Percentiles rank a stretch among this genome's conserved stretches.
These are phyloP conservation scores for Thermoascus crustaceus DNA, from an alignment of 2,329 filamentous ascomycete genomes.

Conservation along the genomic window DNA sequence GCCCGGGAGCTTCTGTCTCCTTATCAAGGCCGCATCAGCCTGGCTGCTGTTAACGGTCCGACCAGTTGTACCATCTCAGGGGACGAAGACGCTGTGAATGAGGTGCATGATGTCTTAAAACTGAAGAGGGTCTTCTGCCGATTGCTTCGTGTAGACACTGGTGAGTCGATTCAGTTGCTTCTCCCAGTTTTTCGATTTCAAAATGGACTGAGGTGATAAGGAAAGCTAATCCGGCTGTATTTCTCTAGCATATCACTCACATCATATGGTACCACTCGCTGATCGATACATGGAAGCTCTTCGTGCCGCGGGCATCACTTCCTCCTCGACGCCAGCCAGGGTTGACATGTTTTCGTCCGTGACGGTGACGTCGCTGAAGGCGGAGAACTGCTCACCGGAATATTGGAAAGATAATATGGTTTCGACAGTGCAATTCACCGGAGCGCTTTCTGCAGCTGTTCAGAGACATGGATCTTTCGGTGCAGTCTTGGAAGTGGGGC, in stretches of 20 bases:
- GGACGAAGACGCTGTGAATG: conserved; percentile 2
- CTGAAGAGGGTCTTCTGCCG: conserved; percentile 3
- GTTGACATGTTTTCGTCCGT: conserved; percentile 14
- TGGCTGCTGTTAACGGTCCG: conserved; percentile 12
- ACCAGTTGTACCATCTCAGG: conserved; percentile 11
- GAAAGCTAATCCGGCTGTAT: no score
- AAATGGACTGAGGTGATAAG: no score
- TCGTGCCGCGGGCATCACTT: neutral
- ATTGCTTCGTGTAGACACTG: conserved; percentile 6
- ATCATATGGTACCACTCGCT: conserved; percentile 1
- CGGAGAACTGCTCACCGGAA: conserved; percentile 19
- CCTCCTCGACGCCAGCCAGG: neutral
- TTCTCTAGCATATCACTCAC: conserved; percentile 16
- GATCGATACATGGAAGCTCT: neutral
- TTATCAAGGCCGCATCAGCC: neutral
- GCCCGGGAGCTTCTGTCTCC: conserved; percentile 1
- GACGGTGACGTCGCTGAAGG: no score
- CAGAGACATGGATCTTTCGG: conserved; percentile 5
- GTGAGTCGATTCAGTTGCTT: no score
- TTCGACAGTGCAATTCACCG: conserved; percentile 24
- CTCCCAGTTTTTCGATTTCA: no score
- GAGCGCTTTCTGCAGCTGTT: conserved; percentile 13
- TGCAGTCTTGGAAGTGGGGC: conserved; percentile 21
- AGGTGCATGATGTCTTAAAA: neutral
- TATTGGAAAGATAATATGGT: conserved; percentile 31